Evolutionary conservation across 768 basidiomycete genomes (phyloP), one percentile per base, ranked within the genome.

Genomic region (Boletus reticuloceps): DNA sequence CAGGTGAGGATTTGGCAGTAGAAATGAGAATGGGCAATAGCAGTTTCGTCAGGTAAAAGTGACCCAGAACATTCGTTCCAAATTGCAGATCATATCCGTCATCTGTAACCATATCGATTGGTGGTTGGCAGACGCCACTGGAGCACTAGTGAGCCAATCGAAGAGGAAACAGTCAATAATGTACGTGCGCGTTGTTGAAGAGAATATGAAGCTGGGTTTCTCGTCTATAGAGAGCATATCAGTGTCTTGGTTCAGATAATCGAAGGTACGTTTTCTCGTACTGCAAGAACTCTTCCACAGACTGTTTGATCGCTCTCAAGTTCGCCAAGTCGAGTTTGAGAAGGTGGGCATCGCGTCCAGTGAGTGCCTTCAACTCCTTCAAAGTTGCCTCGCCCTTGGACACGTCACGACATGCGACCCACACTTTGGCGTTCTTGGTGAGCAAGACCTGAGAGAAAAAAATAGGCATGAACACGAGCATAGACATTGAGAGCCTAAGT

Each of bases 321-420:
- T 29, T 29, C 9, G 27, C 27, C 27, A 29, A 29, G 27, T 29
- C 9, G 27, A 29, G 27, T 29, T 9, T 29, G 27, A 29, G 27
- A 29, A 29, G 27, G 27, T 29, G 27, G 27, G 27, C 27, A 9
- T 29, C 27, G 8, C 3, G 56, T 4, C 61, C 63, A 8, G 79
- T 79, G 51, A 69, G 58, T 10, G 60, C 54, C 47, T 74, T 74
- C 27, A 84, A 62, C 6, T 77, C 69, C 25, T 56, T 58, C 22
- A 82, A 75, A 4, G 77, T 76, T 12, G 58, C 62, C n/a, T 69
- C 60, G 2, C 73, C 76, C 53, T 74, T 83, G 19, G 64, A 61
- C 51, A 68, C 45, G 51, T 65, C 72, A 3, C 82, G 74, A 20
- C 73, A 69, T 0, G 77, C 79, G 17, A 84, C 61, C 62, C 83